Percentiles rank a stretch among this genome's conserved stretches.
Conservation (phyloP, 768 basidiomycete genomes). For the Cubamyces lactineus region DNA sequence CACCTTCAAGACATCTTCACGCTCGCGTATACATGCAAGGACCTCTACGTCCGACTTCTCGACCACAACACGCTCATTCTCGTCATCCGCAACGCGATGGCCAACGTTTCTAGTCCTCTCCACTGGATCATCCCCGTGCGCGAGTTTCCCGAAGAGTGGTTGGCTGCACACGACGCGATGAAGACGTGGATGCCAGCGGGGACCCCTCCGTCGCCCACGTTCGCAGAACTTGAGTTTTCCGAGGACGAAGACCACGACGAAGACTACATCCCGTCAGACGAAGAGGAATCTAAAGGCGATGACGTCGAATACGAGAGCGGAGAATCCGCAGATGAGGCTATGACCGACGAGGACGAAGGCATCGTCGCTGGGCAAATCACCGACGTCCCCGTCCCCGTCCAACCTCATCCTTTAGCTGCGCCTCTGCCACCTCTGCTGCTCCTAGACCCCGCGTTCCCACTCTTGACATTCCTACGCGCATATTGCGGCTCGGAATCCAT, state of each 20-base stretch:
- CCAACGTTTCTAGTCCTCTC: not conserved
- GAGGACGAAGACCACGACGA: not conserved
- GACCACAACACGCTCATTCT: not conserved
- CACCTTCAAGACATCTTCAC: not conserved
- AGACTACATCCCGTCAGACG: not conserved
- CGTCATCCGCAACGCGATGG: not conserved
- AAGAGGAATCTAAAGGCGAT: not conserved
- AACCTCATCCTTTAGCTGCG: not conserved
- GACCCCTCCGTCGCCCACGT: not conserved
- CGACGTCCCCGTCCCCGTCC: not conserved
- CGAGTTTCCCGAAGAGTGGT: not conserved
- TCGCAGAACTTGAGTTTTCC: not conserved
- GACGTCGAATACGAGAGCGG: not conserved
- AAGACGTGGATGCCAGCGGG: not conserved
- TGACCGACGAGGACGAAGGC: not conserved
- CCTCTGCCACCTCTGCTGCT: not conserved
- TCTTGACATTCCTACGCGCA: not conserved
- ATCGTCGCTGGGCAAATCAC: not conserved
- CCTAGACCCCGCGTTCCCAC: not conserved
- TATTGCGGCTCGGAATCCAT: not conserved
- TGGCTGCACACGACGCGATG: not conserved
- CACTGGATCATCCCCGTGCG: conserved; percentile 4
- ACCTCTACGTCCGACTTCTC: not conserved
- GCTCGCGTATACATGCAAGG: conserved; percentile 4
- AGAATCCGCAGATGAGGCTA: not conserved